Evolutionary conservation across 2,329 filamentous ascomycete genomes (phyloP).

Genomic region (Xylariaceae sp.): DNA sequence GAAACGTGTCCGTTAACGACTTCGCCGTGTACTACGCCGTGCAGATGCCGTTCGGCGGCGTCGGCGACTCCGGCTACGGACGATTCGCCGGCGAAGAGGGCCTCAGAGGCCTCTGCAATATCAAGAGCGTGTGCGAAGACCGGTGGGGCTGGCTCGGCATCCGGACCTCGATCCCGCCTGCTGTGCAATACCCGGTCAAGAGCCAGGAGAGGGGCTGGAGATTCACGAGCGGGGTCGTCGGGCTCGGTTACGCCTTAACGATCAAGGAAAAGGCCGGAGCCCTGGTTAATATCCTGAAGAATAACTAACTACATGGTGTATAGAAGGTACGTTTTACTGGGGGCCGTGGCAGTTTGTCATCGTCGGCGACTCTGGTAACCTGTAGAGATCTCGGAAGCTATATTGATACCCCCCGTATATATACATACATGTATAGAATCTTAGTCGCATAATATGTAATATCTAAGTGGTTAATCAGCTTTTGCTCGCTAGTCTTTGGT

Average conservation of each 20-base stretch:
- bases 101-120: conserved; percentile 79
- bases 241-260: conserved; percentile 59
- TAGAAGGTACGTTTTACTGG: not conserved
- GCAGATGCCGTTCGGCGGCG: conserved; percentile 90
- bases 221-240: conserved; percentile 63
- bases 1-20: conserved; percentile 95
- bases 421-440: conserved; percentile 12
- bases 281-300: conserved; percentile 46
- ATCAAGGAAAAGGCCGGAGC: conserved; percentile 44
- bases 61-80: conserved; percentile 88
- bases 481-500: not conserved
- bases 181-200: conserved; percentile 79
- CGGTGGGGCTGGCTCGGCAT: conserved; percentile 62
- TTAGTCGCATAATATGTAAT: conserved; percentile 6
- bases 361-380: not conserved
- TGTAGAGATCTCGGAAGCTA: not conserved
- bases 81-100: conserved; percentile 92
- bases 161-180: conserved; percentile 76
- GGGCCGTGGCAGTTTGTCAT: too few species aligned
- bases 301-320: conserved; percentile 37
- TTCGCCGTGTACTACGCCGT: conserved; percentile 94
- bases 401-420: conserved; percentile 15
- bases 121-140: conserved; percentile 85
- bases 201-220: conserved; percentile 66
- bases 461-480: not conserved